Percentiles rank a stretch among this genome's conserved stretches.
Evolutionary conservation across 805 yeast species (phyloP).

Genomic region (Candida nemodendra): DNA sequence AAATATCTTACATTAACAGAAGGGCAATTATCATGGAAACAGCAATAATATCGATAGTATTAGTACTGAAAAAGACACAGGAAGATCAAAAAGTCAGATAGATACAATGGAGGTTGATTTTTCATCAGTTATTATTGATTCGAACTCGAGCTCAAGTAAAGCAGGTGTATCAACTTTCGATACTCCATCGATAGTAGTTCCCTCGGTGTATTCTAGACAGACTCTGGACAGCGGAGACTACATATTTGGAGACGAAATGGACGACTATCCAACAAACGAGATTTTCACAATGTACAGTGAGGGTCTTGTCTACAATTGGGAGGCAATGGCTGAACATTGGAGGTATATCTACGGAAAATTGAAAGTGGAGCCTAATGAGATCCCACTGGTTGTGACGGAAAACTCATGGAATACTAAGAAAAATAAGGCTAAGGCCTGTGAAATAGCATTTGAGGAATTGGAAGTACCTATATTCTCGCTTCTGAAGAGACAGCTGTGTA

Average conservation of each 20-base stretch:
- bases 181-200: conserved; percentile 56
- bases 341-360: conserved; percentile 54
- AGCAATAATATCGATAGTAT: too few species aligned
- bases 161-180: conserved; percentile 72
- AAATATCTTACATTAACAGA: too few species aligned
- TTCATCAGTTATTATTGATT: conserved; percentile 70
- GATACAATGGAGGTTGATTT: conserved; percentile 33
- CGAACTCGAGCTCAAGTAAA: conserved; percentile 60
- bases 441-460: conserved; percentile 72
- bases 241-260: conserved; percentile 41
- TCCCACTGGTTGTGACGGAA: conserved; percentile 57
- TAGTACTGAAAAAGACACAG: too few species aligned
- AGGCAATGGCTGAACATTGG: conserved; percentile 67
- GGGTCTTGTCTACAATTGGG: conserved; percentile 73
- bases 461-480: conserved; percentile 76
- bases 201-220: conserved; percentile 51
- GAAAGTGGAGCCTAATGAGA: conserved; percentile 53
- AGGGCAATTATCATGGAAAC: too few species aligned
- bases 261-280: conserved; percentile 43
- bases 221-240: conserved; percentile 24
- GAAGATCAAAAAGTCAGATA: neutral
- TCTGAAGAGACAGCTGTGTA: conserved; percentile 74
- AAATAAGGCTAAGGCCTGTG: conserved; percentile 55
- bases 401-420: conserved; percentile 68
- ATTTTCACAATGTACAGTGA: conserved; percentile 60